phyloP scores from a whole-genome alignment of 169 alveolate species.

The Plasmodium ovale region DNA sequence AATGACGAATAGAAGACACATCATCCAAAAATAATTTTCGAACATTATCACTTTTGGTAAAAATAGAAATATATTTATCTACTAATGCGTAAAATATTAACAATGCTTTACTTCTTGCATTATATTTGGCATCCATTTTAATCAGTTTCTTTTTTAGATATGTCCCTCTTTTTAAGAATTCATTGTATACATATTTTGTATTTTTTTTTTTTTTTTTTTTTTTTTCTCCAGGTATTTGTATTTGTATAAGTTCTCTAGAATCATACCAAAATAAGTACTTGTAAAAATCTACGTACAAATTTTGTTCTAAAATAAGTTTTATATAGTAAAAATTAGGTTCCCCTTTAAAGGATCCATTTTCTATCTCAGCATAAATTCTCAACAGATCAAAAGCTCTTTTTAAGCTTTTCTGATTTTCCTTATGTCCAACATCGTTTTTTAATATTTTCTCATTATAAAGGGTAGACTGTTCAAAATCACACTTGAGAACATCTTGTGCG shows the following conservation, averaged over 20 bases:
- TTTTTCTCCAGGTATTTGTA: no score
- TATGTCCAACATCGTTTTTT: constrained; percentile 14
- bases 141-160: constrained; percentile 21
- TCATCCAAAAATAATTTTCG: constrained; percentile 18
- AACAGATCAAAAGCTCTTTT: constrained; percentile 70
- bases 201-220: neutral
- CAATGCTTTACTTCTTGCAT: constrained; percentile 38
- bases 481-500: neutral
- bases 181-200: constrained; percentile 26
- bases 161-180: constrained; percentile 15
- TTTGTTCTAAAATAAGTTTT: constrained; percentile 52
- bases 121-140: constrained; percentile 15
- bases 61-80: constrained; percentile 27
- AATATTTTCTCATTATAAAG: constrained; percentile 10
- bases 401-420: constrained; percentile 35
- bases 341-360: neutral
- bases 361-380: constrained; percentile 54
- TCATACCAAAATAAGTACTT: constrained; percentile 65
- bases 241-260: constrained; percentile 24
- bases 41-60: constrained; percentile 21
- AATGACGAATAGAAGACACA: constrained; percentile 30
- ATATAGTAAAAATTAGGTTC: constrained; percentile 21
- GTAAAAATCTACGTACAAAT: constrained; percentile 30
- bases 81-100: constrained; percentile 30
- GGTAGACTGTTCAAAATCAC: constrained; percentile 58